Conservation (phyloP, 2,329 filamentous ascomycete species). For the Clarireedia monteithiana region DNA sequence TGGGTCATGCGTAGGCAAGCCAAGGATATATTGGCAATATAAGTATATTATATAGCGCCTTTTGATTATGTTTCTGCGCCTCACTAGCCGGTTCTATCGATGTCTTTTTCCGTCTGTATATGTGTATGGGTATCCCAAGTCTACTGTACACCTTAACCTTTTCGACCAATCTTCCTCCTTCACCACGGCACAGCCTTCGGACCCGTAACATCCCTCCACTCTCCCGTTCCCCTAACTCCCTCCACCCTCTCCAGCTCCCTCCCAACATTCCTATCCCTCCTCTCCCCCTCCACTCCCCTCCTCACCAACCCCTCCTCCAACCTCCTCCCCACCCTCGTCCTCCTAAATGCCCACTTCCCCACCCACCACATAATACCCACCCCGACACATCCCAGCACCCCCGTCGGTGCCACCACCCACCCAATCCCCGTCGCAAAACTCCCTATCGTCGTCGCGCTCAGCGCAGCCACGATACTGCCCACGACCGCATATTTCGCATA, state of each 20-base stretch:
- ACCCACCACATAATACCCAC: slow-evolving; percentile 24
- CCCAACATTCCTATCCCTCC: slow-evolving; percentile 6
- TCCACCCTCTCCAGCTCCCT: slow-evolving; percentile 11
- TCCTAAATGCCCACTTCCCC: slow-evolving; percentile 29
- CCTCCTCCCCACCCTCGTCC: slow-evolving; percentile 14
- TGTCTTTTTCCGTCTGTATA: too few species aligned
- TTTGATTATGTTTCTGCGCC: too few species aligned
- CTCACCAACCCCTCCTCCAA: slow-evolving; percentile 18
- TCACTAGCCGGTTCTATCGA: too few species aligned
- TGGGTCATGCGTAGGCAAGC: too few species aligned
- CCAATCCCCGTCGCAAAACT: slow-evolving; percentile 23
- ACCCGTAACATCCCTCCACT: slow-evolving; percentile 26
- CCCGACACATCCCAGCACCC: slow-evolving; percentile 21
- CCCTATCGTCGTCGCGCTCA: slow-evolving; percentile 25
- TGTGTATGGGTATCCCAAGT: too few species aligned
- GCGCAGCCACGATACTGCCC: slow-evolving; percentile 23
- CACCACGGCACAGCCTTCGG: slow-evolving; percentile 27
- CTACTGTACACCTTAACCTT: too few species aligned
- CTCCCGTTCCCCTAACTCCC: slow-evolving; percentile 22
- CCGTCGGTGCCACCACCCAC: slow-evolving; percentile 27
- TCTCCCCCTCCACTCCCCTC: slow-evolving; percentile 14
- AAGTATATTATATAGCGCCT: too few species aligned
- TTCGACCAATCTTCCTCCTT: not conserved
- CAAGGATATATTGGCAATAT: too few species aligned
- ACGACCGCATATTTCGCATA: slow-evolving; percentile 29